Evolutionary conservation across 306 rosid genomes (phyloP), one percentile per base, ranked within the genome.

Genomic region (Benincasa hispida): DNA sequence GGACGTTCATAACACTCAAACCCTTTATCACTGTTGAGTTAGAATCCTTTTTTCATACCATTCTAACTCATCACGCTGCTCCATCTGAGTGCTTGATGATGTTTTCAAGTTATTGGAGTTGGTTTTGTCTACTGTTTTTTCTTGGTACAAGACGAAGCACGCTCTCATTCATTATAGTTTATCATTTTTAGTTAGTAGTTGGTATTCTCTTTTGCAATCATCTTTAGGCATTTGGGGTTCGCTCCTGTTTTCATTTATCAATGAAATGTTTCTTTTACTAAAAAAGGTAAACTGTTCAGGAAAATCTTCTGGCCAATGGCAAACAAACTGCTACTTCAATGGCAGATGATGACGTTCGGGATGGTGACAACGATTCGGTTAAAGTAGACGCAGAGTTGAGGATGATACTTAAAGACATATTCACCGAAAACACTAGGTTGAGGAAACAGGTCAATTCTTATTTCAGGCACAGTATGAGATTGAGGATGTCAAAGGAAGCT

Each of bases 381-480:
- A 77, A 80, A 51, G 72, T 76, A 69, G 94, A 89, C 30, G 87
- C 82, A 53, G 95, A 87, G 79, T 35, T 94, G 84, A 83, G 90
- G 81, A 94, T 83, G 89, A 56, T 85, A 73, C 79, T 93, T 39
- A 82, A 85, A 39, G 92, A 88, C 70, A 77, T 91, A 75, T 85
- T 93, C 81, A 39, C 82, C 0, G 97, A 93, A 65, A 90, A 87
- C 68, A 91, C 88, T 55, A 87, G 88, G 82, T 83, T 93, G 88
- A 88, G 97, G 86, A 93, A 89, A 87, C 92, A 86, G 92, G 87
- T 93, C 65, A 93, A 86, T 76, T 70, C 77, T 25, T 39, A 86
- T 48, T 54, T 88, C 57, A 84, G 84, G 62, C 81, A 58, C 51
- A 81, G 90, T 78, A 84, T 84, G 80, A 85, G 78, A 84, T 54